Evolutionary conservation across 495 filamentous ascomycete genomes (phyloP), one percentile per base, ranked within the genome.

Genomic region (Rhypophila decipiens): DNA sequence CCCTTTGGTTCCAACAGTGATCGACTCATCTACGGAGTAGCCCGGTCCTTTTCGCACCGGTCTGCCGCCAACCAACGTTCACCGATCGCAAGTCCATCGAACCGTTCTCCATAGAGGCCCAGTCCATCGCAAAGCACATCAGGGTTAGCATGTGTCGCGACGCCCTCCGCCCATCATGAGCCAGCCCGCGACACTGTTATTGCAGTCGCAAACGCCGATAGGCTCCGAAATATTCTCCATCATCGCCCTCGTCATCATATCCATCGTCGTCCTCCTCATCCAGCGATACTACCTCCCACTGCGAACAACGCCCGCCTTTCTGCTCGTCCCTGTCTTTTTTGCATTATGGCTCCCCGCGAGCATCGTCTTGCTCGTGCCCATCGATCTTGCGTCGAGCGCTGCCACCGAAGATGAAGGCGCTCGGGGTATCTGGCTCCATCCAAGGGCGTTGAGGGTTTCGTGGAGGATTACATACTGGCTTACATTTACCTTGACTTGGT

Each of bases 381-480:
- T 98, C 55, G 93, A 98, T 69, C 79, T 98, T 51, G 88, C 93
- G 3, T 95, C 90, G 2, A 90, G 78, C 59, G 80, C 84, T 15
- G 78, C 81, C 45, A 74, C 74, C 33, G 81, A 89, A 52, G 83
- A 85, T 49, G 75, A 69, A 13, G 78, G 75, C 4, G 76, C 80
- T 19, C 80, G 80, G 51, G 79, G 79, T 24, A 75, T 83, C 36
- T 80, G 77, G 67, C 68, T 83, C 19, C 83, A 87, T 7, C 74
- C 83, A 47, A 69, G 77, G 23, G 73, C 86, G 27, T 68, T 95
- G 36, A 73, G 88, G 52, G 85, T 96, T 4, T 82, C 80, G 52
- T 98, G 93, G 93, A 76, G 91, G 46, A 87, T 97, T 42, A 82
- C 85, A 24, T 98, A 98, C 69, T 98, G 93, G 93, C 71, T 98